A percentile compares a stretch with the other conserved stretches of the same genome.
Conservation (phyloP, 2,329 filamentous ascomycete species). For the Zasmidium angulare region DNA sequence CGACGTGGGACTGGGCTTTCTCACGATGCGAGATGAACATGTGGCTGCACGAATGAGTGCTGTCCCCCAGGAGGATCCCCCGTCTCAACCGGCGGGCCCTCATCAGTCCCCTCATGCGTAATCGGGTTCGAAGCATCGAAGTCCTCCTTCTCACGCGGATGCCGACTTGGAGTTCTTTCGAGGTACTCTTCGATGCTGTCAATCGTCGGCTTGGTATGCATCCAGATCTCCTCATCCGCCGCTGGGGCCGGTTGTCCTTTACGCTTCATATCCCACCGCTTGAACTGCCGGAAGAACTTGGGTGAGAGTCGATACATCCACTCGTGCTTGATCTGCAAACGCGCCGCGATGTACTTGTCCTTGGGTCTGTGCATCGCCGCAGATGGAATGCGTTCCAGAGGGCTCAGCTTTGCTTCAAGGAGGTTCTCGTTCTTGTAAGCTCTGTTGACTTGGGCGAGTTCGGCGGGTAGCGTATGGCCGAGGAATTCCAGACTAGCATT, state of each 20-base stretch:
- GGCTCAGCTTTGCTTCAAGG: slow-evolving; percentile 35
- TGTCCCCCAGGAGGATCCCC: slow-evolving; percentile 1
- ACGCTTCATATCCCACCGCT: slow-evolving; percentile 36
- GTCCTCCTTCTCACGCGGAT: slow-evolving; percentile 5
- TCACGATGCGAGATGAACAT: background rate
- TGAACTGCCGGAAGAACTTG: slow-evolving; percentile 44
- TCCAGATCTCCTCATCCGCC: slow-evolving; percentile 52
- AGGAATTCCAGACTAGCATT: slow-evolving; percentile 64
- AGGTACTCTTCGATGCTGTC: slow-evolving; percentile 22
- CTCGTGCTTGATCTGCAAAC: slow-evolving; percentile 60
- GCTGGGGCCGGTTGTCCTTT: slow-evolving; percentile 37
- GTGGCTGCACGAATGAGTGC: background rate
- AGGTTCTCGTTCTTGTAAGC: slow-evolving; percentile 55
- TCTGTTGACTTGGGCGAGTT: slow-evolving; percentile 50
- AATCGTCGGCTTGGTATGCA: slow-evolving; percentile 47
- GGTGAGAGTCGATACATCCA: slow-evolving; percentile 51
- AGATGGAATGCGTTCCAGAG: slow-evolving; percentile 49
- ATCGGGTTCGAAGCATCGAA: background rate
- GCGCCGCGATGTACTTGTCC: slow-evolving; percentile 58
- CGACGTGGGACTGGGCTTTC: background rate
- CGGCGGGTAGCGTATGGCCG: slow-evolving; percentile 50
- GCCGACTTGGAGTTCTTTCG: slow-evolving; percentile 11
- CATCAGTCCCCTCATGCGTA: background rate
- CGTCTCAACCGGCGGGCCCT: background rate
- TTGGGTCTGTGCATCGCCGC: slow-evolving; percentile 53